phyloP scores from a whole-genome alignment of 2,329 filamentous ascomycete genomes.

The Clarireedia homoeocarpa region DNA sequence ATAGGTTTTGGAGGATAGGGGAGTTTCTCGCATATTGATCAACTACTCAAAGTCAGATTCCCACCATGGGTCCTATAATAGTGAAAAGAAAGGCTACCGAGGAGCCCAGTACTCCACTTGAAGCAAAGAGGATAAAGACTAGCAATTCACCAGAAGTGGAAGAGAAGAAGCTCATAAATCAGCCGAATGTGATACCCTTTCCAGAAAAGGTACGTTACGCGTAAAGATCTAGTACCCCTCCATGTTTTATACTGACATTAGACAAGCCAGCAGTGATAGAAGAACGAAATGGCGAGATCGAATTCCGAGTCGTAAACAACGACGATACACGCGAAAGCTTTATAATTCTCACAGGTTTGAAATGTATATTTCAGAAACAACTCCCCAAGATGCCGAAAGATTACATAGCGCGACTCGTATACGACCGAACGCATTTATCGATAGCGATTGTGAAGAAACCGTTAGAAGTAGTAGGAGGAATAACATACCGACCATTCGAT shows the following conservation, averaged over 20 bases:
- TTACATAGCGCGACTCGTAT: slow-evolving; percentile 94
- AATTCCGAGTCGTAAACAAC: slow-evolving; percentile 97
- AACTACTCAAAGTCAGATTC: not conserved
- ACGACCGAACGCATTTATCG: slow-evolving; percentile 90
- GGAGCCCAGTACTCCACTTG: slow-evolving; percentile 51
- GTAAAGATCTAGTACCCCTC: not conserved
- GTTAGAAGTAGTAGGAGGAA: slow-evolving; percentile 89
- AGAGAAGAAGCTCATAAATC: slow-evolving; percentile 30
- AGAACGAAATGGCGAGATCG: slow-evolving; percentile 88
- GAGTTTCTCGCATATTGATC: not conserved
- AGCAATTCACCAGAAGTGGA: slow-evolving; percentile 38
- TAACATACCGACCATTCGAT: slow-evolving; percentile 93
- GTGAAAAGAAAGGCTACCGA: slow-evolving; percentile 67
- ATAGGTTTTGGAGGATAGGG: too few species aligned
- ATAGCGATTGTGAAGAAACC: slow-evolving; percentile 98
- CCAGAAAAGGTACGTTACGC: slow-evolving; percentile 65
- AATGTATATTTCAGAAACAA: slow-evolving; percentile 98
- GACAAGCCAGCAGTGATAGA: slow-evolving; percentile 76
- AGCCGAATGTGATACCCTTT: slow-evolving; percentile 63
- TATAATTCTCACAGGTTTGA: slow-evolving; percentile 90
- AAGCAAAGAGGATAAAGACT: slow-evolving; percentile 57
- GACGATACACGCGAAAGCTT: slow-evolving; percentile 80
- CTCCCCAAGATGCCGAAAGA: slow-evolving; percentile 99
- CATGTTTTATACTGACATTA: not conserved
- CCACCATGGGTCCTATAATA: slow-evolving; percentile 2